phyloP scores from a whole-genome alignment of 2,329 filamentous ascomycete species.

The Ophidiomyces ophidiicola region DNA sequence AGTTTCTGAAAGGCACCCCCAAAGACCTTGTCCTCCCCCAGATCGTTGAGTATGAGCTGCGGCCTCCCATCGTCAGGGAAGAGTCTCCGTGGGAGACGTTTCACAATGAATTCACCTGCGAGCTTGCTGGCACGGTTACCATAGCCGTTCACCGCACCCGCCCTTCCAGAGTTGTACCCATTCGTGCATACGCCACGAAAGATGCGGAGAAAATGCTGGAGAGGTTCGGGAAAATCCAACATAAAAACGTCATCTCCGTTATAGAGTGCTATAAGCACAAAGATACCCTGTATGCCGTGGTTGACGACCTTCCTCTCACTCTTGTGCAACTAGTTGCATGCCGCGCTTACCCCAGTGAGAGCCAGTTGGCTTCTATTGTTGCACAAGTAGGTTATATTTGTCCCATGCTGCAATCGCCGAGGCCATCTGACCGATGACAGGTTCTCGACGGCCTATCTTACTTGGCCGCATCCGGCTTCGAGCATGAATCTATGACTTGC shows the following conservation, averaged over 20 bases:
- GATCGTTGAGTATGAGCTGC: not conserved
- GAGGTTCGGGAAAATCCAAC: not conserved
- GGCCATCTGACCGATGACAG: slow-evolving; percentile 14
- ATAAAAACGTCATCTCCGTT: not conserved
- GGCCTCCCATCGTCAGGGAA: slow-evolving; percentile 4
- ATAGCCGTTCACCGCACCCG: slow-evolving; percentile 11
- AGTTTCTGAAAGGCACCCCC: not conserved
- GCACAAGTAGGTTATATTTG: not conserved
- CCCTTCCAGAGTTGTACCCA: slow-evolving; percentile 11
- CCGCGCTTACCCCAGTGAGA: not conserved
- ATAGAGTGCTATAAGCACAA: not conserved
- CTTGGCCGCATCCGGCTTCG: slow-evolving; percentile 14
- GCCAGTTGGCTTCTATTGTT: not conserved
- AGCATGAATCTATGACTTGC: slow-evolving; percentile 20
- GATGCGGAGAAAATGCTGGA: slow-evolving; percentile 12
- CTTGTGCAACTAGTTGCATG: not conserved
- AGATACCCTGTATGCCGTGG: slow-evolving; percentile 6
- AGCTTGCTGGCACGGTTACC: slow-evolving; percentile 16
- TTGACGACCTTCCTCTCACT: not conserved
- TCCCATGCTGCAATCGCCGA: slow-evolving; percentile 10
- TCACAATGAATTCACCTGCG: slow-evolving; percentile 16
- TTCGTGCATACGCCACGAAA: slow-evolving; percentile 9
- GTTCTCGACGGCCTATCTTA: slow-evolving; percentile 19
- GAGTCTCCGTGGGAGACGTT: slow-evolving; percentile 20
- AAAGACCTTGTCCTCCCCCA: slow-evolving; percentile 5